Evolutionary conservation across 352 stramenopile genomes (phyloP).

Genomic region (Phytophthora citricola): DNA sequence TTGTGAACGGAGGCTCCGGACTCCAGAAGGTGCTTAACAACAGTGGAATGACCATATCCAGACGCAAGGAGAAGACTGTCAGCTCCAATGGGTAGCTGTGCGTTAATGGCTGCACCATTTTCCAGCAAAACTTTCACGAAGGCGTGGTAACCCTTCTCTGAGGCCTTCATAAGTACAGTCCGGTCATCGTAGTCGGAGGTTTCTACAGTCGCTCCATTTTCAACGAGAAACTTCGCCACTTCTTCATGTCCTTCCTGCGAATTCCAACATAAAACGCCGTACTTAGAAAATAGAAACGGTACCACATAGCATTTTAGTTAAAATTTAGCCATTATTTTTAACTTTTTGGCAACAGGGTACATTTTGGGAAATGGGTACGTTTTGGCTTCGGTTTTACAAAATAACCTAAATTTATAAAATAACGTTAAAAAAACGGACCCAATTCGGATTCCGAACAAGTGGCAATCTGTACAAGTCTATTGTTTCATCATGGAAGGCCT

Average conservation of each 20-base stretch:
- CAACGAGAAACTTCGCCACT: neutral
- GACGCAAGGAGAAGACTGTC: constrained; percentile 1
- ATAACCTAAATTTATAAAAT: too few relatives aligned
- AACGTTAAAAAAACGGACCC: too few relatives aligned
- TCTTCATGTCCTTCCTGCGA: neutral
- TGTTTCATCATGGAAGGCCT: constrained; percentile 33
- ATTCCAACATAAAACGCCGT: too few relatives aligned
- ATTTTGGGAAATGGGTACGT: too few relatives aligned
- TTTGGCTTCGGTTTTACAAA: too few relatives aligned
- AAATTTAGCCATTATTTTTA: too few relatives aligned
- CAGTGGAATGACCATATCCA: neutral
- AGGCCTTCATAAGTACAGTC: neutral
- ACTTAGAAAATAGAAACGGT: too few relatives aligned
- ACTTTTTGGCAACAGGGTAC: too few relatives aligned
- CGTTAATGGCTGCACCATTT: neutral
- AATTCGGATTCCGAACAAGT: too few relatives aligned
- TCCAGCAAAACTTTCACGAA: neutral
- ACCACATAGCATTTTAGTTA: too few relatives aligned
- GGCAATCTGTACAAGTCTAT: constrained; percentile 6
- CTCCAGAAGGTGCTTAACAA: constrained; percentile 4
- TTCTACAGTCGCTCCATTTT: neutral
- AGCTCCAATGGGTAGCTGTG: constrained; percentile 3
- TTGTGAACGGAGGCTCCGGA: neutral
- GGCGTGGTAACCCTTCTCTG: neutral
- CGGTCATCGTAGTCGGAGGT: neutral